Conservation (phyloP, 805 yeast species). For the Wilhelminamyces savonicus region DNA sequence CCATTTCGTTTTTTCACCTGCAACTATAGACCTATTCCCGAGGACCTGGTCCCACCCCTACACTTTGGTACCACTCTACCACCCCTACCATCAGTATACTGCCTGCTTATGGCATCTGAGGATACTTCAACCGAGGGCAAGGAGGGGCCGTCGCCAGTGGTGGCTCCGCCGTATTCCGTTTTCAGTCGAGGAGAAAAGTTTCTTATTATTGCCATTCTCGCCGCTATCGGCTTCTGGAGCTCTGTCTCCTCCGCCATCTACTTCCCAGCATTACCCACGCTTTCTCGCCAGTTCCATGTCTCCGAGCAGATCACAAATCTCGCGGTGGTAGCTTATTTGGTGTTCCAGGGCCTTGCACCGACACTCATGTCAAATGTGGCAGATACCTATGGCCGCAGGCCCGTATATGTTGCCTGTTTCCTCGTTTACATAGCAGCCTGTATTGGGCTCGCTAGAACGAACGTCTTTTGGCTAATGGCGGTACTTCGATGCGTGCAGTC, state of each 20-base stretch:
- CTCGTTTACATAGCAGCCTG: constrained; percentile 53
- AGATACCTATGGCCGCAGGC: constrained; percentile 69
- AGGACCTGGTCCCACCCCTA: too few species aligned
- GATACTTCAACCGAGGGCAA: too few species aligned
- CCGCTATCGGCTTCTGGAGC: constrained; percentile 34
- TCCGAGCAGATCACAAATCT: constrained; percentile 55
- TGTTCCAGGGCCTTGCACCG: constrained; percentile 76
- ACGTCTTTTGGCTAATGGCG: constrained; percentile 54
- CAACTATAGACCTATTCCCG: too few species aligned
- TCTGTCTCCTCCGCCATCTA: constrained; percentile 72
- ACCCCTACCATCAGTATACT: too few species aligned
- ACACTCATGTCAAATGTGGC: constrained; percentile 62
- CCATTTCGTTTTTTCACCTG: too few species aligned
- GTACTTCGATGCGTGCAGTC: constrained; percentile 73
- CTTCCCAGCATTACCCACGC: constrained; percentile 64
- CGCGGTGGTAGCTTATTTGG: constrained; percentile 69
- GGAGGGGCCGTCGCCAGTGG: too few species aligned
- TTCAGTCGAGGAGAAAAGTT: too few species aligned
- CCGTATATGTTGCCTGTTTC: constrained; percentile 51
- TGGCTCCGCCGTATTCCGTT: constrained; percentile 1
- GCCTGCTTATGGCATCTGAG: too few species aligned
- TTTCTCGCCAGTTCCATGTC: constrained; percentile 50
- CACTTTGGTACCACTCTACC: too few species aligned
- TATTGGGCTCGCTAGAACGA: constrained; percentile 57
- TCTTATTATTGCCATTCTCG: too few species aligned